These are phyloP conservation scores for Leccinum barrowsii DNA, from an alignment of 768 basidiomycete species.

Conservation along the genomic window DNA sequence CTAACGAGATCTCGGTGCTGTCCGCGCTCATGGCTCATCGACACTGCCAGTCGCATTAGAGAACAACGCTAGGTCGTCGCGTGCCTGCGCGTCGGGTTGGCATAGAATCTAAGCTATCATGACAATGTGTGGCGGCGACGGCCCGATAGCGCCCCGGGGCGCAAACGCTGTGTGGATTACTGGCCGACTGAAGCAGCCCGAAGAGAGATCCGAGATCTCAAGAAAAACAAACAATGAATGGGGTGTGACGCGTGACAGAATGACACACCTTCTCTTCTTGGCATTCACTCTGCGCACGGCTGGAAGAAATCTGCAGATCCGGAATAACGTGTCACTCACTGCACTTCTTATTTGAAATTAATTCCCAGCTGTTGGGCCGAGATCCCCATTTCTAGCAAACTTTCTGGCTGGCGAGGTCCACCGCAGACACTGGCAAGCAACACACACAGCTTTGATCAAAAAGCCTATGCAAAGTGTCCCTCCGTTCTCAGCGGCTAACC, in stretches of 20 bases:
- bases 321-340: constrained; percentile 24
- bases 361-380: constrained; percentile 2
- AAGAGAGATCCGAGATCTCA: constrained; percentile 16
- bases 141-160: constrained; percentile 1
- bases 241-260: constrained; percentile 21
- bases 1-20: constrained; percentile 6
- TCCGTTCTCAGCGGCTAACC: background rate
- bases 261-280: constrained; percentile 14
- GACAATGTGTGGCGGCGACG: background rate
- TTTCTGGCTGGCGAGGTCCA: background rate
- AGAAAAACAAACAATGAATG: constrained; percentile 1
- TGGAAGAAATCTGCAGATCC: constrained; percentile 30
- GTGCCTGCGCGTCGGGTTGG: background rate
- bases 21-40: background rate
- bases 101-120: constrained; percentile 4
- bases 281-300: constrained; percentile 9
- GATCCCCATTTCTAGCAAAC: constrained; percentile 10
- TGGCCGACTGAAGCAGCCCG: background rate
- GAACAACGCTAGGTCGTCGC: background rate
- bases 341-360: constrained; percentile 33
- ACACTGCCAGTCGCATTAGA: background rate
- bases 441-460: constrained; percentile 18
- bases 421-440: background rate
- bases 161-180: background rate
- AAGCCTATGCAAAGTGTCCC: constrained; percentile 11